phyloP scores from a whole-genome alignment of 177 flowering plant genomes.

The Vitis hybrid region DNA sequence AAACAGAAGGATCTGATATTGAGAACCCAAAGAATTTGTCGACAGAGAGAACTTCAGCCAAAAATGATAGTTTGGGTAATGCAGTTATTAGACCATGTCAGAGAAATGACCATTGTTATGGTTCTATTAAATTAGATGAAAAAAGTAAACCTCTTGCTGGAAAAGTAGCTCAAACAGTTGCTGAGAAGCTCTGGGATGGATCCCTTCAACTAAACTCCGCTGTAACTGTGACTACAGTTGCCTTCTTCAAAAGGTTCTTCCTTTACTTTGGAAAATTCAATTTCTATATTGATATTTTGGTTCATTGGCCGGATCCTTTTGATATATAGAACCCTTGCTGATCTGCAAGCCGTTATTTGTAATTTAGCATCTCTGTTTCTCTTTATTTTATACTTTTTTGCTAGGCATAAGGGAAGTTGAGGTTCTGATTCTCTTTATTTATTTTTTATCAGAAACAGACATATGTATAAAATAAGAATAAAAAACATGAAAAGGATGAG shows the following conservation, averaged over 20 bases:
- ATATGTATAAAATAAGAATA: no score
- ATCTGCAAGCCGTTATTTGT: no score
- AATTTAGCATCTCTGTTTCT: no score
- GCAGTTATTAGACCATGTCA: conserved; percentile 10
- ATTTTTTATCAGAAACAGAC: no score
- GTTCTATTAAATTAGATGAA: conserved; percentile 17
- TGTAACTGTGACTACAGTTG: conserved; percentile 38
- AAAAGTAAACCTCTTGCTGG: conserved; percentile 12
- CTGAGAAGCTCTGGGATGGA: conserved; percentile 60
- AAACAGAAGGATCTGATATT: conserved; percentile 3
- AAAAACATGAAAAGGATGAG: no score
- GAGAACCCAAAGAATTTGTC: conserved; percentile 10
- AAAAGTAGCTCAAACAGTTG: conserved; percentile 19
- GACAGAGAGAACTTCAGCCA: conserved; percentile 5
- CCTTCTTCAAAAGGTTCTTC: conserved; percentile 59
- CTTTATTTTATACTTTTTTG: no score
- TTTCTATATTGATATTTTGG: background rate
- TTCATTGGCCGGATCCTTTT: background rate
- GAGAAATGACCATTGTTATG: conserved; percentile 10
- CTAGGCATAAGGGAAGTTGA: no score
- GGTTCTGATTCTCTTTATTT: no score
- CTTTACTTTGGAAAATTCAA: conserved; percentile 13
- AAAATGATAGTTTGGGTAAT: conserved; percentile 7
- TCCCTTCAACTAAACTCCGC: conserved; percentile 52
- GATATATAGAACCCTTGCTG: no score